Base-by-base conservation (phyloP, 1,284 basidiomycete species). In the Fomes fomentarius region DNA sequence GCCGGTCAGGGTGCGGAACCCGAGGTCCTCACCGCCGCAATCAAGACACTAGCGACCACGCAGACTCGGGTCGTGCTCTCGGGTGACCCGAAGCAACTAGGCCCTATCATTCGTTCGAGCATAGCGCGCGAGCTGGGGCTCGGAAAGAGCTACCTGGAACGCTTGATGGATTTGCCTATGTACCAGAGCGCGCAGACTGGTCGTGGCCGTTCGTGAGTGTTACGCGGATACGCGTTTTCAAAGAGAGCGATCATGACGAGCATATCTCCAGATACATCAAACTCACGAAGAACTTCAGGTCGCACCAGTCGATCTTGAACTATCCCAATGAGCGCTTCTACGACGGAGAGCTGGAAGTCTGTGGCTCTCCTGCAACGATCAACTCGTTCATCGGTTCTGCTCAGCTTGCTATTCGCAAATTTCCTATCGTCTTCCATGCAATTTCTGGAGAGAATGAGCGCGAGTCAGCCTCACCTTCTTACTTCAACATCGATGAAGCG, bases 1-100 rank as follows among this genome's bases (percentile, higher is more conserved):
- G 84, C 84, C 3, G 85, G 82, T 0, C 84, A 87, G 60, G 83
- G 83, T 1, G 78, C 75, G 15, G 84, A 86, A 59, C 80, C 82
- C 0, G 82, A 85, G 57, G 69, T 75, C 9, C 79, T 84, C 72
- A 72, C 82, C 2, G 72, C 81, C n/a, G n/a, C n/a, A 0, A 74
- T 85, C 60, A 79, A 78, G 70, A 77, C 74, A 5, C 68, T 80
- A 42, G 77, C 76, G 0, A 66, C 70, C 38, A 52, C 64, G 9
- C 56, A 66, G 3, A 83, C 54, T 6, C 80, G 79, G 48, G 64
- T 85, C 14, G 67, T 85, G 10, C 67, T 85, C 22, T 79, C 81
- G 3, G 84, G 84, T 0, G 83, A 85, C 67, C 77, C 78, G 24
- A 78, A 79, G 66, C 83, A 86, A 61, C 70, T 85, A 10, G 82